Base-by-base conservation (phyloP, 2,329 filamentous ascomycete species). In the Pestalotiopsis sp. region DNA sequence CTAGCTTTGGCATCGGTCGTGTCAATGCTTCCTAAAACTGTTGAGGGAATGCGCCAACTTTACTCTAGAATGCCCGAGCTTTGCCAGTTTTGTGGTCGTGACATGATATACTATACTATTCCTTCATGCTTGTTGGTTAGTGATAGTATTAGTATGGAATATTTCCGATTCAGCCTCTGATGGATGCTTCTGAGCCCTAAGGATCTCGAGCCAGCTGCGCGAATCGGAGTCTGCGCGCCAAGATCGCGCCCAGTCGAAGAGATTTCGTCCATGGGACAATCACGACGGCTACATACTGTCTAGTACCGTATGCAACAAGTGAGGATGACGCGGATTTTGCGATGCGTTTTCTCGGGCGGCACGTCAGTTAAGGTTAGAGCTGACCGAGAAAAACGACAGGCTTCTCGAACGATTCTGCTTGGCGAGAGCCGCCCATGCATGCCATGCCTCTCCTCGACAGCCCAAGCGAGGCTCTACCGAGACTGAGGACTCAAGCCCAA, bases 351-450 rank as follows among this genome's bases (percentile, higher is more conserved):
- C 57, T 59, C 27, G 57, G 23, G 20, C 23, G 25, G 57, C 45
- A 59, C 20, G 25, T 59, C 57, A 23, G 25, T 59, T 36, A 59
- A 59, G 57, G 57, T 59, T 59, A 59, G 57, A 59, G 23, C 25
- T 59, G 27, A 36, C 23, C 57, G 57, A 31, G 23, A 14, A 27
- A 27, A n/a, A n/a, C 45, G 57, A n/a, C 57, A 36, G 13, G 27
- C 59, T 62, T 62, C 59, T 62, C 59, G 59, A 62, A 62, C 59
- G 59, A 62, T 62, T 36, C 31, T 39, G 9, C 31, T 20, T 62
- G 31, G 59, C 31, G 31, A 36, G n/a, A 39, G 27, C 31, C 25
- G n/a, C 31, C 23, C 20, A 27, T 17, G 57, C 57, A 59, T 14
- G 12, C 11, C 57, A 59, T 25, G 17, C 13, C 27, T 14, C 20